A percentile compares a stretch with the other conserved stretches of the same genome.
Conservation (phyloP, 352 stramenopile species). For the Pythium angustatum region DNA sequence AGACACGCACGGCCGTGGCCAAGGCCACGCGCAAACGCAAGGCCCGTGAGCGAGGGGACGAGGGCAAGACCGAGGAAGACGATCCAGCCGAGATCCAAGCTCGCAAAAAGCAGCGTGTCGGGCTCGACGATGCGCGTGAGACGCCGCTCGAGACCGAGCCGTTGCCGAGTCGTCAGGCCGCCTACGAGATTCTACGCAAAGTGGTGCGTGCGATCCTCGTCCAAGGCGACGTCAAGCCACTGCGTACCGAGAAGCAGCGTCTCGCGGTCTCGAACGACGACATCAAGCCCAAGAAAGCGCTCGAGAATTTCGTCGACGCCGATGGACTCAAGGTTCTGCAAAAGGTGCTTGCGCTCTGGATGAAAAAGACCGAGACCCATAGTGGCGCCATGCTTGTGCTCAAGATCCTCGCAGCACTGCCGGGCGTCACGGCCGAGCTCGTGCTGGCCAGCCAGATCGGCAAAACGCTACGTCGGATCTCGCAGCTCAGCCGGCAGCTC, state of each 20-base stretch:
- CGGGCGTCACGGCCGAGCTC: slow-evolving; percentile 53
- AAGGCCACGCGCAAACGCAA: slow-evolving; percentile 25
- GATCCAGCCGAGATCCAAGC: slow-evolving; percentile 30
- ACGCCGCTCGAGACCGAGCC: slow-evolving; percentile 45
- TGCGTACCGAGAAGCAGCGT: slow-evolving; percentile 56
- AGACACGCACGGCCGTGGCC: slow-evolving; percentile 32
- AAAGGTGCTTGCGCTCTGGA: slow-evolving; percentile 55
- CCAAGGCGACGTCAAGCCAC: slow-evolving; percentile 48
- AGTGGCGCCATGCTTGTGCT: slow-evolving; percentile 51
- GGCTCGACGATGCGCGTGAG: slow-evolving; percentile 22
- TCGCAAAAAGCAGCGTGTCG: not conserved
- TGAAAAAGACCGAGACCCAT: slow-evolving; percentile 47
- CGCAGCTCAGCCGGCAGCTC: slow-evolving; percentile 37
- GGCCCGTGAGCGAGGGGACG: not conserved
- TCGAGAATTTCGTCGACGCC: slow-evolving; percentile 63
- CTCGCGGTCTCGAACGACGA: slow-evolving; percentile 63
- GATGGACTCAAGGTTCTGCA: slow-evolving; percentile 53
- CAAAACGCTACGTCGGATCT: slow-evolving; percentile 49
- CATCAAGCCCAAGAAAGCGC: slow-evolving; percentile 55
- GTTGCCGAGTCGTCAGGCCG: slow-evolving; percentile 46
- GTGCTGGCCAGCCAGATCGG: slow-evolving; percentile 62
- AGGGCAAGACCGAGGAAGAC: slow-evolving; percentile 18
- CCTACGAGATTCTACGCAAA: slow-evolving; percentile 52
- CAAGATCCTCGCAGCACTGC: slow-evolving; percentile 53
- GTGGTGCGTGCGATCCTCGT: slow-evolving; percentile 53